Evolutionary conservation across 1,139 yeast genomes (phyloP).

Genomic region (Candida sanyaensis): DNA sequence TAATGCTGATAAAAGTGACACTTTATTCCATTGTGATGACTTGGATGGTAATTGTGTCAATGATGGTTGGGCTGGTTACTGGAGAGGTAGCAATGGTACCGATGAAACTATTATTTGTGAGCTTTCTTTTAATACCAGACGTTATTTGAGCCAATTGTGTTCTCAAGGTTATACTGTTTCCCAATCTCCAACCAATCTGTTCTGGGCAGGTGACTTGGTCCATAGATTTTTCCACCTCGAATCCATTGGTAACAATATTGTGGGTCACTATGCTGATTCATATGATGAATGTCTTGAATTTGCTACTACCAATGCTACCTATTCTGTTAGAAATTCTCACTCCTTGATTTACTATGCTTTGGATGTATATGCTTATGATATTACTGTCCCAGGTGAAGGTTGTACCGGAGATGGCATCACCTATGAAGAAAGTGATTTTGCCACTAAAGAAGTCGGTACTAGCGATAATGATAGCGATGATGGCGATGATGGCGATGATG

Average conservation of each 20-base stretch:
- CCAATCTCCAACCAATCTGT: constrained; percentile 12
- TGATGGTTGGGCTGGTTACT: constrained; percentile 38
- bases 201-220: constrained; percentile 21
- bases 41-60: constrained; percentile 31
- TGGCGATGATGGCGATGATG: constrained; percentile 2
- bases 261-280: constrained; percentile 24
- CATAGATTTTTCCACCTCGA: constrained; percentile 28
- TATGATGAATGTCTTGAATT: constrained; percentile 23
- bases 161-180: constrained; percentile 23
- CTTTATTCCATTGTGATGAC: constrained; percentile 36
- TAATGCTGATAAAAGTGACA: constrained; percentile 27
- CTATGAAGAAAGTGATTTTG: background rate
- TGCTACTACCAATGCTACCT: constrained; percentile 14
- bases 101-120: constrained; percentile 29
- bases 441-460: background rate
- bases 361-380: constrained; percentile 23
- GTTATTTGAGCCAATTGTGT: constrained; percentile 21
- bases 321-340: constrained; percentile 19
- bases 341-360: constrained; percentile 21
- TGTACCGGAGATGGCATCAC: constrained; percentile 16
- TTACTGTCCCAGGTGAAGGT: constrained; percentile 23
- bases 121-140: constrained; percentile 19
- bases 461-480: constrained; percentile 3
- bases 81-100: constrained; percentile 34
- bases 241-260: constrained; percentile 17